Conservation (phyloP, 208 protist genomes). For the Leishmania turanica region DNA sequence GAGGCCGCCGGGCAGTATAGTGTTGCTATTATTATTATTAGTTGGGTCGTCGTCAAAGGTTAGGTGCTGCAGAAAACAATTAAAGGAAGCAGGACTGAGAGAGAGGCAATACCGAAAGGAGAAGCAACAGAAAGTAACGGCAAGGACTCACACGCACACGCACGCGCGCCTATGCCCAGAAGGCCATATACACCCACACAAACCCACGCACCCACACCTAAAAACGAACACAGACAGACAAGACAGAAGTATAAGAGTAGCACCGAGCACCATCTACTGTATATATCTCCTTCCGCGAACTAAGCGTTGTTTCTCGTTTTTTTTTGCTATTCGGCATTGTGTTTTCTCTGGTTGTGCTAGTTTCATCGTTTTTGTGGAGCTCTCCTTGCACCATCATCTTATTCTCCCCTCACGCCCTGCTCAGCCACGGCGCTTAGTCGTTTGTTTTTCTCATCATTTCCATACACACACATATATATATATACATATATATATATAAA, state of each 20-base stretch:
- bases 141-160: neutral
- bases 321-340: neutral
- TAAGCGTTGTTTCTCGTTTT: neutral
- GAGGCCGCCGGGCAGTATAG: too few relatives aligned
- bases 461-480: neutral
- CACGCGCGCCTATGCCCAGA: neutral
- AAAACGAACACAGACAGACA: too few relatives aligned
- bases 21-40: neutral
- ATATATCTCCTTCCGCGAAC: neutral
- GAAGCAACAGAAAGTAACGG: neutral
- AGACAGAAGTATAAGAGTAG: neutral
- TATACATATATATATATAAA: too few relatives aligned
- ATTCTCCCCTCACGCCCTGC: neutral
- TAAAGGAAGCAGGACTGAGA: neutral
- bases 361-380: neutral
- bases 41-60: neutral
- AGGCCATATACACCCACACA: neutral
- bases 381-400: neutral
- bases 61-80: neutral
- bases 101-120: neutral
- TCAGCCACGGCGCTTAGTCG: neutral
- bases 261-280: neutral
- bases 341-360: neutral
- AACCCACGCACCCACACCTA: neutral
- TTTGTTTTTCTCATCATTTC: neutral